Percentiles rank a stretch among this genome's conserved stretches.
Evolutionary conservation across 805 yeast species (phyloP).

Genomic region (Kregervanrija pseudodelftensis): DNA sequence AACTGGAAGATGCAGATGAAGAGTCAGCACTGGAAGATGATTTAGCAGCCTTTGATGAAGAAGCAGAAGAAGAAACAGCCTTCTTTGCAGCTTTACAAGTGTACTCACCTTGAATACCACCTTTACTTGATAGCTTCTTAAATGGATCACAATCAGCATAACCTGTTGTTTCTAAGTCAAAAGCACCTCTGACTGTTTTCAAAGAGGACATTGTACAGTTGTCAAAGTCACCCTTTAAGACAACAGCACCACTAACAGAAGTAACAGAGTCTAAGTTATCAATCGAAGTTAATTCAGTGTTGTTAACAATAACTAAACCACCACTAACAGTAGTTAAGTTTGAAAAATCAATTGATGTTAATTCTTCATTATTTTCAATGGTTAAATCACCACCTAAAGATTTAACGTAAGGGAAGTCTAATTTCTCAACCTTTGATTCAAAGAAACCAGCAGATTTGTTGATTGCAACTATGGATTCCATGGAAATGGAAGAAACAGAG

Average conservation of each 20-base stretch:
- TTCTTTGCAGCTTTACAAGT: conserved; percentile 60
- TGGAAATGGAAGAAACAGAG: conserved; percentile 66
- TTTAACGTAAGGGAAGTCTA: conserved; percentile 49
- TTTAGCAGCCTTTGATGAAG: conserved; percentile 22
- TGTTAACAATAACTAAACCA: conserved; percentile 87
- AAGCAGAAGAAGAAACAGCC: conserved; percentile 38
- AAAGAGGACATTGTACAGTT: conserved; percentile 71
- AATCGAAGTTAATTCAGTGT: conserved; percentile 59
- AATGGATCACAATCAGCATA: conserved; percentile 78
- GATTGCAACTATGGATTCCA: conserved; percentile 60
- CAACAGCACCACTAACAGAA: conserved; percentile 84
- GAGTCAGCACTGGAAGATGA: conserved; percentile 22
- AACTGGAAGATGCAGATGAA: conserved; percentile 14
- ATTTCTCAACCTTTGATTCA: conserved; percentile 55
- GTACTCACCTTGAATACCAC: conserved; percentile 90
- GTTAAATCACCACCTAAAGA: conserved; percentile 77
- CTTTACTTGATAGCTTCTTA: conserved; percentile 62
- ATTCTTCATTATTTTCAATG: conserved; percentile 64
- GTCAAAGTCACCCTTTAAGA: conserved; percentile 71
- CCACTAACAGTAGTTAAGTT: conserved; percentile 75
- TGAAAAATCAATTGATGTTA: conserved; percentile 63
- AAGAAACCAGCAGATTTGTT: conserved; percentile 80
- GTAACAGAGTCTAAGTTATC: conserved; percentile 68
- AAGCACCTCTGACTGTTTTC: conserved; percentile 86
- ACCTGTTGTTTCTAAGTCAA: conserved; percentile 65